Percentiles rank a stretch among this genome's conserved stretches.
These are phyloP conservation scores for Zygotorulaspora mrakii DNA, from an alignment of 1,139 yeast genomes.

Conservation along the genomic window DNA sequence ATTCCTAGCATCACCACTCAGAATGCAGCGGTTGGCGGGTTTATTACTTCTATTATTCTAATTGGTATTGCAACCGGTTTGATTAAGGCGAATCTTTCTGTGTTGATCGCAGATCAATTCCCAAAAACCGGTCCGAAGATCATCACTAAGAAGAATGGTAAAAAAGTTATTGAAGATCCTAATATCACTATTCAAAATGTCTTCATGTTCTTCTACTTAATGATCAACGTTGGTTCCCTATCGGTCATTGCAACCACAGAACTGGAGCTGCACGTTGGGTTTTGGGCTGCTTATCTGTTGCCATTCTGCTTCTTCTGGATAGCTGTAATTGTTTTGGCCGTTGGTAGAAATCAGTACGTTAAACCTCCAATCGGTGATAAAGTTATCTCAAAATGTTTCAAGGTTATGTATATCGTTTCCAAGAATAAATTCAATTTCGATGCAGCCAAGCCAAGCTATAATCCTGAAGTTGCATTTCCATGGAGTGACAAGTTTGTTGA, in stretches of 20 bases:
- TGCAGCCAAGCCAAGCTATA: conserved; percentile 52
- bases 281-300: conserved; percentile 71
- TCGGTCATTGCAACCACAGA: conserved; percentile 70
- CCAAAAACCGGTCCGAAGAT: conserved; percentile 56
- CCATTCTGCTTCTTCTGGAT: conserved; percentile 66
- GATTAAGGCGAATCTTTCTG: conserved; percentile 74
- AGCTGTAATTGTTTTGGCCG: conserved; percentile 51
- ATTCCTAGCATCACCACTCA: conserved; percentile 56
- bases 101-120: conserved; percentile 75
- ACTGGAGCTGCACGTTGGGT: conserved; percentile 48
- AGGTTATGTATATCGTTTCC: conserved; percentile 45
- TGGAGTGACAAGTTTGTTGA: conserved; percentile 55
- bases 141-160: conserved; percentile 56
- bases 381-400: conserved; percentile 55
- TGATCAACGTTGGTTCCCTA: conserved; percentile 77
- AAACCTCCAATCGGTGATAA: conserved; percentile 62
- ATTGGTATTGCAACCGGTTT: conserved; percentile 81
- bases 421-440: conserved; percentile 51
- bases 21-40: conserved; percentile 40
- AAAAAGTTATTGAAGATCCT: conserved; percentile 67
- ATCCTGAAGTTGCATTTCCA: conserved; percentile 41
- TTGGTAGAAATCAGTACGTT: conserved; percentile 57
- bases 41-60: conserved; percentile 54
- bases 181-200: conserved; percentile 68
- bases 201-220: conserved; percentile 73